A percentile compares a stretch with the other conserved stretches of the same genome.
phyloP scores from a whole-genome alignment of 768 basidiomycete species.

The Lyophyllum atratum region DNA sequence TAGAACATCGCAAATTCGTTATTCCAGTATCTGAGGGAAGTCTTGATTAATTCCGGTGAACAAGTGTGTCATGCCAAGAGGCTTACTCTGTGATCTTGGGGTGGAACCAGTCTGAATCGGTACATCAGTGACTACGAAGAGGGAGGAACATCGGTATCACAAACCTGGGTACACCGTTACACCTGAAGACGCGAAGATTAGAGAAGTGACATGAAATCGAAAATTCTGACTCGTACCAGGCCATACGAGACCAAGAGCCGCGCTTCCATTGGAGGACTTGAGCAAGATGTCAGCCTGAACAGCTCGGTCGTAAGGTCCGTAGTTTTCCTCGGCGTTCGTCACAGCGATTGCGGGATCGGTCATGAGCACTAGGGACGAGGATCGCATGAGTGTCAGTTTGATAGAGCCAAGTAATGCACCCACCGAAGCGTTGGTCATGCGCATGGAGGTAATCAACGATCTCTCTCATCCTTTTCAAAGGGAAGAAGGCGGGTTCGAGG shows the following conservation, averaged over 20 bases:
- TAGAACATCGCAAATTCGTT: constrained; percentile 63
- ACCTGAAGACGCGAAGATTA: constrained; percentile 27
- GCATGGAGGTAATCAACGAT: constrained; percentile 62
- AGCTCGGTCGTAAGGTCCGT: constrained; percentile 58
- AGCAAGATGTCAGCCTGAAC: constrained; percentile 56
- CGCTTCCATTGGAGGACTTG: constrained; percentile 61
- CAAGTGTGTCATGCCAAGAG: not conserved
- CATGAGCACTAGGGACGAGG: constrained; percentile 54
- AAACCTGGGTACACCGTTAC: constrained; percentile 60
- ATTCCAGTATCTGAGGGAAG: constrained; percentile 53
- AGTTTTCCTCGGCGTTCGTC: constrained; percentile 41
- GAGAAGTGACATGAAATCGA: not conserved
- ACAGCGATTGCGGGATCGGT: constrained; percentile 71
- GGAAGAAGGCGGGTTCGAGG: constrained; percentile 68
- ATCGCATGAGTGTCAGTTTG: not conserved
- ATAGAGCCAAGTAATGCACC: constrained; percentile 12
- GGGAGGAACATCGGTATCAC: constrained; percentile 1
- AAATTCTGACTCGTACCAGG: constrained; percentile 42
- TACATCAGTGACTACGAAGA: not conserved
- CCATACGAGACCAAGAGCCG: constrained; percentile 63
- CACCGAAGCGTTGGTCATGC: constrained; percentile 61
- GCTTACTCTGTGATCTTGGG: constrained; percentile 48
- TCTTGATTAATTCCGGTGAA: not conserved
- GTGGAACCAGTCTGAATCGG: constrained; percentile 59
- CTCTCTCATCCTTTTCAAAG: constrained; percentile 60